Evolutionary conservation across 2,329 filamentous ascomycete species (phyloP).

Genomic region (Neofusicoccum sp.): DNA sequence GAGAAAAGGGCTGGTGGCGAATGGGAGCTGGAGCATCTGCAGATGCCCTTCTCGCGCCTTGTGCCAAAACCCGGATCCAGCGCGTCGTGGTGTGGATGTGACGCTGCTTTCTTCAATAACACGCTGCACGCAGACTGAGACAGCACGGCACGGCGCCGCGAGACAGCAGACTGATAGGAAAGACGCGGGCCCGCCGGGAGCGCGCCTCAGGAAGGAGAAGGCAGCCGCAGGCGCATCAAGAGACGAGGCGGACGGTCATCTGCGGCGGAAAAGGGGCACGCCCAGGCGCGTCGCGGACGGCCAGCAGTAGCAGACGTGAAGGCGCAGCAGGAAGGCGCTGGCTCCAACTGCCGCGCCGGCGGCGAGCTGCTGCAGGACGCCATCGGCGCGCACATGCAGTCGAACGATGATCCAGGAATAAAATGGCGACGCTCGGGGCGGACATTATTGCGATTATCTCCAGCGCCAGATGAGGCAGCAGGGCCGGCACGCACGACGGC

Average conservation of each 20-base stretch:
- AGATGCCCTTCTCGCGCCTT: background rate
- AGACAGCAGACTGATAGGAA: background rate
- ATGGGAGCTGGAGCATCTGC: conserved; percentile 9
- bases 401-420: background rate
- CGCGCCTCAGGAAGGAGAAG: background rate
- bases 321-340: background rate
- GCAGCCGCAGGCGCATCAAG: background rate
- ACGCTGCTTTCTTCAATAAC: conserved; percentile 9
- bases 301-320: background rate
- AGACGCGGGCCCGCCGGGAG: background rate
- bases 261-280: background rate
- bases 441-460: background rate
- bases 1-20: conserved; percentile 2
- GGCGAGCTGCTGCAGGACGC: background rate
- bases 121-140: conserved; percentile 3
- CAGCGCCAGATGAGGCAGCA: conserved; percentile 11
- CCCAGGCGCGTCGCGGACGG: background rate
- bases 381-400: background rate
- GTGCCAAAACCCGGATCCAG: conserved; percentile 10
- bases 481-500: background rate
- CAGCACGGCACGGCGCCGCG: background rate
- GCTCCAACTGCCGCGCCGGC: background rate
- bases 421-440: background rate
- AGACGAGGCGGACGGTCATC: background rate
- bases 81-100: background rate